A percentile compares a stretch with the other conserved stretches of the same genome.
These are phyloP conservation scores for Rhynchospora breviuscula DNA, from an alignment of 176 grass and related monocot species.

Conservation along the genomic window DNA sequence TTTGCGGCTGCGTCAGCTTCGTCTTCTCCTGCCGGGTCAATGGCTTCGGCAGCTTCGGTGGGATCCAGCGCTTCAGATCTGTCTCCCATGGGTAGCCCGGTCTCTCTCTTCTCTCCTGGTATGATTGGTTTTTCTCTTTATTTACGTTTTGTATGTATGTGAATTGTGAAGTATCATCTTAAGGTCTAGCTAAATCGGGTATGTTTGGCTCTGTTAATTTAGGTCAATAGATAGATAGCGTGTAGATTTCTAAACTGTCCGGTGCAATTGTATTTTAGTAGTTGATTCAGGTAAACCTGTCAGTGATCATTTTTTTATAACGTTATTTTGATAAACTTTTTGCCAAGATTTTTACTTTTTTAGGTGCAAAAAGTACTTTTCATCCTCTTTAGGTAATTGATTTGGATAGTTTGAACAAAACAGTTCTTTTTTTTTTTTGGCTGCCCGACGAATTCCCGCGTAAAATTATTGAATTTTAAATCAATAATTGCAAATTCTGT, in stretches of 20 bases:
- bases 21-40: not conserved
- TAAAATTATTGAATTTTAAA: not conserved
- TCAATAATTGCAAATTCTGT: too few relatives aligned
- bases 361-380: not conserved
- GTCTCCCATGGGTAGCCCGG: constrained; percentile 53
- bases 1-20: not conserved
- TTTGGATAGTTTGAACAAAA: not conserved
- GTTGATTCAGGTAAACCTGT: not conserved
- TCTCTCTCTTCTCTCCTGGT: constrained; percentile 60
- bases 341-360: not conserved
- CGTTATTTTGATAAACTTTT: not conserved
- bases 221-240: not conserved
- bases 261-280: constrained; percentile 1
- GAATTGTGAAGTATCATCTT: not conserved
- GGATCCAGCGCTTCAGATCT: constrained; percentile 48
- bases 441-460: not conserved
- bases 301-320: not conserved
- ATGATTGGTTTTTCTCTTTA: not conserved
- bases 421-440: not conserved
- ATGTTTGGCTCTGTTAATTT: not conserved
- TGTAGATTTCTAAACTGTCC: not conserved
- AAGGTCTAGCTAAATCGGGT: not conserved
- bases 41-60: not conserved
- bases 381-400: constrained; percentile 9
- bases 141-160: not conserved